A percentile compares a stretch with the other conserved stretches of the same genome.
Conservation (phyloP, 2,329 filamentous ascomycete genomes). For the Aureobasidium sp. region DNA sequence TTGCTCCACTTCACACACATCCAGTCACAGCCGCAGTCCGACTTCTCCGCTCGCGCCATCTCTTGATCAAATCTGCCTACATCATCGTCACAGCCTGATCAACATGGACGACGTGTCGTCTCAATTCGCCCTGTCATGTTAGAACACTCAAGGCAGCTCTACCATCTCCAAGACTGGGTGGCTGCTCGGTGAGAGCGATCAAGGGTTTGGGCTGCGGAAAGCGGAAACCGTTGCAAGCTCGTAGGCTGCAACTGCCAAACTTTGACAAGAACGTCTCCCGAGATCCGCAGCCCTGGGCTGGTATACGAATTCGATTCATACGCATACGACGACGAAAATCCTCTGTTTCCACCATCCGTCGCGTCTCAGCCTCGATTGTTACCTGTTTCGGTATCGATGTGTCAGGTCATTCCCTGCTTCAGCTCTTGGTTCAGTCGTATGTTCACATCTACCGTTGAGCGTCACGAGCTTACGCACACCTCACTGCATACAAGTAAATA, state of each 20-base stretch:
- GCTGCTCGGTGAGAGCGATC: background rate
- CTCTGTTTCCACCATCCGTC: background rate
- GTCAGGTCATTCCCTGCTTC: background rate
- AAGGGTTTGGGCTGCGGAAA: background rate
- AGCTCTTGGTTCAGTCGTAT: background rate
- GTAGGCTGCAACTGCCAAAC: background rate
- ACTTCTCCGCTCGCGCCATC: background rate
- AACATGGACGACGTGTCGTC: background rate
- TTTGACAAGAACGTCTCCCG: background rate
- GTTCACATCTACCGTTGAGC: background rate
- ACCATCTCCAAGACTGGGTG: background rate
- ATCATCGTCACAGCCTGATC: background rate
- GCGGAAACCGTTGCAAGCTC: background rate
- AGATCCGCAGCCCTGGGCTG: background rate
- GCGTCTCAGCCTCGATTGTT: background rate
- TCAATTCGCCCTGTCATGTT: background rate
- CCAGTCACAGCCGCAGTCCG: background rate
- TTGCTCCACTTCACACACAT: background rate
- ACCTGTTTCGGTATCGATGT: slow-evolving; percentile 4
- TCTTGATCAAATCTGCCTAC: background rate
- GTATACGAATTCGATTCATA: background rate
- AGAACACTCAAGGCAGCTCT: background rate
- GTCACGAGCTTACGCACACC: slow-evolving; percentile 8
- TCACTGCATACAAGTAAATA: background rate
- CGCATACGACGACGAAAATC: background rate